Evolutionary conservation across 352 stramenopile genomes (phyloP).

Genomic region (Aphanomyces cochlioides): DNA sequence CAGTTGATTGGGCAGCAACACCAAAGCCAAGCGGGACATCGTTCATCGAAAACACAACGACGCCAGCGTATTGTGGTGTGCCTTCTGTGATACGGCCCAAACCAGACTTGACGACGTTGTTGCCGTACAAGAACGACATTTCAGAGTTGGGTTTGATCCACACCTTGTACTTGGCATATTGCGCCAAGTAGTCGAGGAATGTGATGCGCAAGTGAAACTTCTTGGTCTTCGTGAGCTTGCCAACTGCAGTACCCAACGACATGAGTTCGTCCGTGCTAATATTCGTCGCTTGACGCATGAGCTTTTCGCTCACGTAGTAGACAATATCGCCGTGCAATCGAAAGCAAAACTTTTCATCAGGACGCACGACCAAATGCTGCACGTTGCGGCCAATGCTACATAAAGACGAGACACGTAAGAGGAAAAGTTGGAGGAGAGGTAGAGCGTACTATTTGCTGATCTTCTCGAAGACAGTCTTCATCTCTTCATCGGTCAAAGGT

Average conservation of each 20-base stretch:
- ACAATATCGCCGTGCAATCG: constrained; percentile 95
- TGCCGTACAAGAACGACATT: constrained; percentile 99
- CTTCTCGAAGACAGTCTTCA: constrained; percentile 97
- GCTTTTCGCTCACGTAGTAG: constrained; percentile 96
- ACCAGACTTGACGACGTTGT: constrained; percentile 98
- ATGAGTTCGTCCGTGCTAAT: constrained; percentile 94
- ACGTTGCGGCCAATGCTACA: constrained; percentile 94
- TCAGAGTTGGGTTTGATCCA: constrained; percentile 99
- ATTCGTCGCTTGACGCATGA: constrained; percentile 96
- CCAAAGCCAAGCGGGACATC: constrained; percentile 98
- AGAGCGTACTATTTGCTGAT: constrained; percentile 94
- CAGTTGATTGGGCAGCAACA: constrained; percentile 93
- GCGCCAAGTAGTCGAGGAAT: constrained; percentile 96
- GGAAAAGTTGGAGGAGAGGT: background rate
- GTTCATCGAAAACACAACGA: constrained; percentile 98
- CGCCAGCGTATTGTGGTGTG: constrained; percentile 97
- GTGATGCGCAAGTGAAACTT: constrained; percentile 99
- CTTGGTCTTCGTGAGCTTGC: constrained; percentile 98
- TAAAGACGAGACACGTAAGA: background rate
- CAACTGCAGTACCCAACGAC: constrained; percentile 95
- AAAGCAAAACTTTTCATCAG: constrained; percentile 97
- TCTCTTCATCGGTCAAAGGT: constrained; percentile 98
- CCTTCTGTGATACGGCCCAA: constrained; percentile 97
- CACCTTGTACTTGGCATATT: constrained; percentile 99
- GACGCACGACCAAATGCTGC: constrained; percentile 95